These are phyloP conservation scores for Cyclostephanos tholiformis DNA, from an alignment of 108 stramenopile species.

Conservation along the genomic window DNA sequence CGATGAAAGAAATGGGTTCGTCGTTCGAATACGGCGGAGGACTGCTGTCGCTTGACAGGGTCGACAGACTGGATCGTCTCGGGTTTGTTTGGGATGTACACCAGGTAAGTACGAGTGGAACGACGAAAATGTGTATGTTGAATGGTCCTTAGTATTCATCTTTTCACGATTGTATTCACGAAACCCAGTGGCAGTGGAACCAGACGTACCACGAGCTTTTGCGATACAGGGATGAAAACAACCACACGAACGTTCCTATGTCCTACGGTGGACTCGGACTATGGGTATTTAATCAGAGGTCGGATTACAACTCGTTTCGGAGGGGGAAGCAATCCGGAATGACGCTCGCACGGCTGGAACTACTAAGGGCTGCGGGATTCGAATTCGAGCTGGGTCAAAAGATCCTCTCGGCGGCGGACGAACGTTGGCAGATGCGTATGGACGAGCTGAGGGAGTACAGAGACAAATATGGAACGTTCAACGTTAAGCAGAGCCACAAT, in stretches of 20 bases:
- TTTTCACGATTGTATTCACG: too few species aligned
- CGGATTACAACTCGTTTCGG: conserved; percentile 38
- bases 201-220: conserved; percentile 44
- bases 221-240: conserved; percentile 24
- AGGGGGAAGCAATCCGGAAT: conserved; percentile 44
- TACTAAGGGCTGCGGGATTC: conserved; percentile 37
- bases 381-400: conserved; percentile 38
- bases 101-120: not conserved
- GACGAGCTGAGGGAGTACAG: conserved; percentile 36
- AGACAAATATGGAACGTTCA: conserved; percentile 27
- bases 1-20: conserved; percentile 41
- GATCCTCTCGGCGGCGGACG: conserved; percentile 32
- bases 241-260: conserved; percentile 45
- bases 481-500: conserved; percentile 34
- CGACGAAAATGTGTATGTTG: too few species aligned
- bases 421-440: conserved; percentile 37
- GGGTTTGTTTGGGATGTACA: conserved; percentile 53
- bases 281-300: conserved; percentile 52
- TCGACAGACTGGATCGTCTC: conserved; percentile 25
- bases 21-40: conserved; percentile 28
- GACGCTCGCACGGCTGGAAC: conserved; percentile 30
- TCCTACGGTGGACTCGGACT: conserved; percentile 41
- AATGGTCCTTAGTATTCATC: too few species aligned
- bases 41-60: conserved; percentile 27
- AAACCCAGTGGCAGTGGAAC: conserved; percentile 41